Percentiles rank a stretch among this genome's conserved stretches.
Conservation (phyloP, 75 land plant species). For the Isoetes taiwanensis region DNA sequence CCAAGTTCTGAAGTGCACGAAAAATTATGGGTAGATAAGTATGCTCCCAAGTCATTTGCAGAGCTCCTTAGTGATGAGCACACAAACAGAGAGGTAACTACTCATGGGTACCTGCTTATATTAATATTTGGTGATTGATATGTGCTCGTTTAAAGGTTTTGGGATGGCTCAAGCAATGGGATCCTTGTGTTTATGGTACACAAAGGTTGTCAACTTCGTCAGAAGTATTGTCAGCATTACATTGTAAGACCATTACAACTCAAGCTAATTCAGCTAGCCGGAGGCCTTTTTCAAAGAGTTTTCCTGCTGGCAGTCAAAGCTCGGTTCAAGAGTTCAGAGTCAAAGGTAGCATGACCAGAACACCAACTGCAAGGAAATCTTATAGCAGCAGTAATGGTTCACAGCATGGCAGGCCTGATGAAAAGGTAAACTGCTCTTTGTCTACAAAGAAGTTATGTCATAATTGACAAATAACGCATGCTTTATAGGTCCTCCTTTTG, state of each 20-base stretch:
- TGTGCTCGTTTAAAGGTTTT: slow-evolving; percentile 49
- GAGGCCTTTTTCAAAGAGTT: slow-evolving; percentile 12
- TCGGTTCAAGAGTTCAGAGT: no score
- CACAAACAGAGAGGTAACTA: slow-evolving; percentile 92
- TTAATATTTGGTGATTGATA: neutral
- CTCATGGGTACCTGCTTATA: neutral
- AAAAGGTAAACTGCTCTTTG: slow-evolving; percentile 38
- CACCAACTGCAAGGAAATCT: slow-evolving; percentile 1
- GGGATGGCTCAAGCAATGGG: slow-evolving; percentile 97
- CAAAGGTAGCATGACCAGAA: neutral
- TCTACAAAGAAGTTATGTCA: neutral
- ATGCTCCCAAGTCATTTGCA: slow-evolving; percentile 89
- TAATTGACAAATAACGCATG: neutral
- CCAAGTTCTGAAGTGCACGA: slow-evolving; percentile 28
- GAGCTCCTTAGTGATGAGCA: slow-evolving; percentile 98
- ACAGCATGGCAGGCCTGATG: slow-evolving; percentile 60
- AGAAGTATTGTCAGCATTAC: slow-evolving; percentile 69
- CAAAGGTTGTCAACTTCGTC: slow-evolving; percentile 53
- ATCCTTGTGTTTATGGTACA: slow-evolving; percentile 77
- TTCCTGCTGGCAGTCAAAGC: neutral
- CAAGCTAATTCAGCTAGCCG: no score
- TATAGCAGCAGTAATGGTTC: no score
- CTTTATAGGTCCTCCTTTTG: slow-evolving; percentile 68
- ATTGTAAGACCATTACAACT: slow-evolving; percentile 38
- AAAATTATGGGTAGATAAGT: slow-evolving; percentile 93